phyloP scores from a whole-genome alignment of 352 stramenopile genomes.

The Globisporangium heterothallicum region DNA sequence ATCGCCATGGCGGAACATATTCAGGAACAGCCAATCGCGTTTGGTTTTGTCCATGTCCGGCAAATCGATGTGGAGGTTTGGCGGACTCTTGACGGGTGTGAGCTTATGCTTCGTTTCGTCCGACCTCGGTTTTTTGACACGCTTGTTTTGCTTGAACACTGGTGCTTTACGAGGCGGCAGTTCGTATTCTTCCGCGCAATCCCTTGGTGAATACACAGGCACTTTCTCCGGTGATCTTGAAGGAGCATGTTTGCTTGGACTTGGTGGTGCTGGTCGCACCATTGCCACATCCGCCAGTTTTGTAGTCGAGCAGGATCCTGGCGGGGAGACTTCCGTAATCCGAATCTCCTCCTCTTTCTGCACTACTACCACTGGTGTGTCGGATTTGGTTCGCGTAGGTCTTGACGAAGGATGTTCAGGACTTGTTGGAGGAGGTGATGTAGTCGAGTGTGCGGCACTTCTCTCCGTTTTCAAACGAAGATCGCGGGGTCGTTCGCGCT shows the following conservation, averaged over 20 bases:
- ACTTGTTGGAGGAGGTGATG: background rate
- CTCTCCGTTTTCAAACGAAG: slow-evolving; percentile 5
- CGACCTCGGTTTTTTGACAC: slow-evolving; percentile 17
- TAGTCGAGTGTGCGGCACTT: background rate
- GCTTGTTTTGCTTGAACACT: slow-evolving; percentile 36
- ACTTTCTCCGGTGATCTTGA: slow-evolving; percentile 3
- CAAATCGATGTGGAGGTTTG: slow-evolving; percentile 44
- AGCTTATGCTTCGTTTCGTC: slow-evolving; percentile 27
- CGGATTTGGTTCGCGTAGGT: background rate
- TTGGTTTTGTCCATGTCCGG: slow-evolving; percentile 57
- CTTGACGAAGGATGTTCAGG: background rate
- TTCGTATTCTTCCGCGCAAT: slow-evolving; percentile 22
- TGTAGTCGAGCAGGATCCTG: background rate
- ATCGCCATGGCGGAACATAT: slow-evolving; percentile 76
- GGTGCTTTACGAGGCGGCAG: slow-evolving; percentile 33
- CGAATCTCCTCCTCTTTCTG: background rate
- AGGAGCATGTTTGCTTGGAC: background rate
- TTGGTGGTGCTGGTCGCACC: background rate
- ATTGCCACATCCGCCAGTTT: background rate
- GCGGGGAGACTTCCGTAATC: background rate
- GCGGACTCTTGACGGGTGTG: slow-evolving; percentile 43
- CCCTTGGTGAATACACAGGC: slow-evolving; percentile 3
- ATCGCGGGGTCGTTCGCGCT: slow-evolving; percentile 10
- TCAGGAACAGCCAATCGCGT: slow-evolving; percentile 68
- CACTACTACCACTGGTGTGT: background rate